A percentile compares a stretch with the other conserved stretches of the same genome.
Evolutionary conservation across 1,284 basidiomycete species (phyloP).

Genomic region (Leccinum angustisporum): DNA sequence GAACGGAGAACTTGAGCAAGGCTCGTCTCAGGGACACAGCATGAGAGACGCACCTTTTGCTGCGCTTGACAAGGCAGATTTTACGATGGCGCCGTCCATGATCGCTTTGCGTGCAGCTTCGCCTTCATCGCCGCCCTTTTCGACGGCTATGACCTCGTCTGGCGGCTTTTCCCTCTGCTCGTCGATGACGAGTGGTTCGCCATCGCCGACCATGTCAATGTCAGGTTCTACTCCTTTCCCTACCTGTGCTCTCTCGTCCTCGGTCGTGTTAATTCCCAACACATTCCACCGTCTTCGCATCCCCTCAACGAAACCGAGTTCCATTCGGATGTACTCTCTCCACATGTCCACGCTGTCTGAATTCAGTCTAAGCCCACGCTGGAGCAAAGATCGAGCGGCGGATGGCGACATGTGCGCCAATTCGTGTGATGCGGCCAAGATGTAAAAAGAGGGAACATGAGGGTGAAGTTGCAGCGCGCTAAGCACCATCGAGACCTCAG

Average conservation of each 20-base stretch:
- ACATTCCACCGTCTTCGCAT: constrained; percentile 81
- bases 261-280: constrained; percentile 54
- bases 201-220: constrained; percentile 27
- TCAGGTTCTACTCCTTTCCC: constrained; percentile 15
- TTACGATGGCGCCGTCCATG: constrained; percentile 71
- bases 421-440: constrained; percentile 86
- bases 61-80: constrained; percentile 64
- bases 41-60: constrained; percentile 51
- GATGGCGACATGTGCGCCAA: constrained; percentile 75
- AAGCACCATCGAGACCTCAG: constrained; percentile 6
- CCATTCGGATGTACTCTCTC: constrained; percentile 89
- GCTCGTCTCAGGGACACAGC: neutral
- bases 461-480: constrained; percentile 89
- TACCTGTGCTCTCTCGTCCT: constrained; percentile 31
- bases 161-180: constrained; percentile 24
- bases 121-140: constrained; percentile 41
- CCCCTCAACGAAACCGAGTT: constrained; percentile 85
- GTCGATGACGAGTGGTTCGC: constrained; percentile 23
- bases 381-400: constrained; percentile 82
- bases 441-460: constrained; percentile 76
- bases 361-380: constrained; percentile 83
- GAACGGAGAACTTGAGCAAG: constrained; percentile 11
- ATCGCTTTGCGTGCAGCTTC: constrained; percentile 58
- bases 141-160: constrained; percentile 30
- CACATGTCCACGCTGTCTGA: constrained; percentile 72